A percentile compares a stretch with the other conserved stretches of the same genome.
phyloP scores from a whole-genome alignment of 257 asterid genomes.

The Fraxinus pennsylvanica region DNA sequence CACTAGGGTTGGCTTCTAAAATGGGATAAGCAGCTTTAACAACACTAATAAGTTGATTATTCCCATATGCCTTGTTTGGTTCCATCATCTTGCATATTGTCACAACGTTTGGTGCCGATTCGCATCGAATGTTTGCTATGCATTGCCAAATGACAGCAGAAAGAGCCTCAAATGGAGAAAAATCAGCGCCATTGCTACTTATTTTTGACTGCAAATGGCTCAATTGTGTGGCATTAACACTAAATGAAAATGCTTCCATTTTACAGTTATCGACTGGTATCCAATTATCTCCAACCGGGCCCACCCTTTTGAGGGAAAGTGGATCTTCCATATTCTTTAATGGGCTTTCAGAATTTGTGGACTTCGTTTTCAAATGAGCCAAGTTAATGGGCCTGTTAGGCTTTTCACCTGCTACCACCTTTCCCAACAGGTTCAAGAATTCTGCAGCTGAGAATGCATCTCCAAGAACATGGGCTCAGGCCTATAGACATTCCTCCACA shows the following conservation, averaged over 20 bases:
- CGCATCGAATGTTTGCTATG: conserved; percentile 52
- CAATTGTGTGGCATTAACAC: conserved; percentile 40
- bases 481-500: conserved; percentile 88
- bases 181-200: conserved; percentile 18
- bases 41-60: conserved; percentile 50
- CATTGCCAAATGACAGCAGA: conserved; percentile 65
- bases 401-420: conserved; percentile 31
- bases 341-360: conserved; percentile 2
- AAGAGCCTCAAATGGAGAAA: conserved; percentile 60
- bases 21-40: conserved; percentile 45
- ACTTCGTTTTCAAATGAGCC: conserved; percentile 36
- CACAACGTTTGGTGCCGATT: conserved; percentile 48
- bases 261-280: conserved; percentile 34
- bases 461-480: conserved; percentile 85
- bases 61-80: conserved; percentile 16
- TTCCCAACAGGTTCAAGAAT: conserved; percentile 48
- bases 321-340: conserved; percentile 36
- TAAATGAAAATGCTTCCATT: conserved; percentile 53
- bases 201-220: conserved; percentile 39
- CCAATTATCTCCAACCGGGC: conserved; percentile 82
- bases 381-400: conserved; percentile 29
- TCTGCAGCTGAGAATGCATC: conserved; percentile 67
- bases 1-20: conserved; percentile 41
- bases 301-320: conserved; percentile 60
- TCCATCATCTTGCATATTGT: conserved; percentile 48